Base-by-base conservation (phyloP, 345 rosid genomes). In the Syzygium grande region DNA sequence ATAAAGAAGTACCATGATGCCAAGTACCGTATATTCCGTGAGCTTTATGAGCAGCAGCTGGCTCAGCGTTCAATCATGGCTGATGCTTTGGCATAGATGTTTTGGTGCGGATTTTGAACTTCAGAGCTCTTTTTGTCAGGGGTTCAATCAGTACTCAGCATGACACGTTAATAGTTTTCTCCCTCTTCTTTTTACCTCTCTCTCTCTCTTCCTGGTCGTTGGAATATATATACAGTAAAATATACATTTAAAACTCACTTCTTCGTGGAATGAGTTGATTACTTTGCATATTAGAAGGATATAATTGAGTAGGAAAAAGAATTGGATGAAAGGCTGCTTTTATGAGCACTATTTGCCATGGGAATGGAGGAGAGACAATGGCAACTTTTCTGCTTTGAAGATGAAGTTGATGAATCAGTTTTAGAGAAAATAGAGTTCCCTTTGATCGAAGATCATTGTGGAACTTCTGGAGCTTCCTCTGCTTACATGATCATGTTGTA, bases 1-100 rank as follows among this genome's bases (percentile, higher is more conserved):
- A 93, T 96, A 89, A 97, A 94, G 94, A 95, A 95, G 92, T 97
- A 95, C 88, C 99, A 97, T 8, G 95, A 96, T 68, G 99, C 99
- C 79, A 97, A 97, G 90, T 95, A 96, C 92, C 89, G 56, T 13
- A 93, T 96, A 34, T 96, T 96, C 93, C 93, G 93, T 17, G 93
- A 94, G 51, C 98, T 98, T 52, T 94, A 96, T 46, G 91, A 94
- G 89, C 96, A 94, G 89, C 99, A 96, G 91, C 88, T 96, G 78
- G 92, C 93, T 85, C 99, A 94, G 68, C 97, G 97, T 65, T 91
- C 95, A 14, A 91, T 92, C 87, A 94, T 96, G 91, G 91, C 96
- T 9, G 87, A 95, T 90, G 98, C 99, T 90, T 90, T 95, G 93
- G 90, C 92, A 4, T 93, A 92, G 91, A 68, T 53, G 51, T 43